Conservation (phyloP, 2,329 filamentous ascomycete species). For the Aspergillus sojae region DNA sequence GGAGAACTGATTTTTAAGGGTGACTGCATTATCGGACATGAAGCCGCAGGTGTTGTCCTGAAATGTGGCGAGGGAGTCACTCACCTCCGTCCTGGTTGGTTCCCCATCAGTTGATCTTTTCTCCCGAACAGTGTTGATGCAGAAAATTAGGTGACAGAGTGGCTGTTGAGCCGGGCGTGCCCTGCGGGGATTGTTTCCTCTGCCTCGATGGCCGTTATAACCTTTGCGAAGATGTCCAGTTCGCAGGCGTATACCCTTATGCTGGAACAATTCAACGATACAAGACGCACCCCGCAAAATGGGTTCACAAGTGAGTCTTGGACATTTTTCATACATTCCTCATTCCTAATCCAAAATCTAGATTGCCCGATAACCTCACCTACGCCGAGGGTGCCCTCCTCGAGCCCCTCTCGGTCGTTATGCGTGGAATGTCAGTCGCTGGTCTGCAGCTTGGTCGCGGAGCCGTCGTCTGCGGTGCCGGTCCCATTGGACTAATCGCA, state of each 20-base stretch:
- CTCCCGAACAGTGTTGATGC: neutral
- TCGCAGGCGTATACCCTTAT: constrained; percentile 64
- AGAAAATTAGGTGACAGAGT: constrained; percentile 59
- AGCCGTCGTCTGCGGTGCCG: constrained; percentile 63
- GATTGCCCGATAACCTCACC: constrained; percentile 58
- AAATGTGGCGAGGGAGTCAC: constrained; percentile 59
- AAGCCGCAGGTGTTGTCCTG: constrained; percentile 64
- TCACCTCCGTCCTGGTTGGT: constrained; percentile 50
- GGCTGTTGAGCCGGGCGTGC: constrained; percentile 67
- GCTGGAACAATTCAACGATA: constrained; percentile 64
- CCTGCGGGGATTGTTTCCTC: constrained; percentile 63
- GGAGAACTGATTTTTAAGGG: constrained; percentile 64
- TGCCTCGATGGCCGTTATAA: constrained; percentile 65
- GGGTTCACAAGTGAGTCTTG: constrained; percentile 49
- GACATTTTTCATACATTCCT: neutral
- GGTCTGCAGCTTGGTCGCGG: constrained; percentile 58
- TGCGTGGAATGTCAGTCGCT: constrained; percentile 61
- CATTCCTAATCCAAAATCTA: constrained; percentile 14
- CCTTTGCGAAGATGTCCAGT: constrained; percentile 64
- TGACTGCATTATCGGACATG: constrained; percentile 68
- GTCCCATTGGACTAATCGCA: constrained; percentile 64
- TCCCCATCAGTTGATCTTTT: neutral
- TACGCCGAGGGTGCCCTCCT: constrained; percentile 65
- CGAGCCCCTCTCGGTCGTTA: constrained; percentile 65
- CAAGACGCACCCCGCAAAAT: constrained; percentile 64